A percentile compares a stretch with the other conserved stretches of the same genome.
These are phyloP conservation scores for Suillus fuscotomentosus DNA, from an alignment of 768 basidiomycete species.

Conservation along the genomic window DNA sequence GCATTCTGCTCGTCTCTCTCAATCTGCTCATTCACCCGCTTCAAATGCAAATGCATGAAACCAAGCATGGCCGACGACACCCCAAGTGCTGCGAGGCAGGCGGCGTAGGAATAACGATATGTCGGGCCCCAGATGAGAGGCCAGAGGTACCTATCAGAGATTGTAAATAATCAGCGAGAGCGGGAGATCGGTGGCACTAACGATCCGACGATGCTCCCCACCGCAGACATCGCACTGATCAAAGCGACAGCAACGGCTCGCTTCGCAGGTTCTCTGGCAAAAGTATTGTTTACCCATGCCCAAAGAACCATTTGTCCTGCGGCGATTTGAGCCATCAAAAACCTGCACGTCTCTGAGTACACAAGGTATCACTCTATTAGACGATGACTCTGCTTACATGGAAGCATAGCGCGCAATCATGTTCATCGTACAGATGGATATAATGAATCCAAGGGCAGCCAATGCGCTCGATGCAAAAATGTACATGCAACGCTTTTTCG, in stretches of 20 bases:
- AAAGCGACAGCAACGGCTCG: slow-evolving; percentile 80
- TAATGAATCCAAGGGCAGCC: slow-evolving; percentile 63
- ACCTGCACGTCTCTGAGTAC: slow-evolving; percentile 35
- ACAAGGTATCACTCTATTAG: not conserved
- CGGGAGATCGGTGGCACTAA: slow-evolving; percentile 37
- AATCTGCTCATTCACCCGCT: slow-evolving; percentile 34
- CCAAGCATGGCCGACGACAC: slow-evolving; percentile 47
- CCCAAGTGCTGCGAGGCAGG: slow-evolving; percentile 60
- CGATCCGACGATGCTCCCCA: slow-evolving; percentile 80
- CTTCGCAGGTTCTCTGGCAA: slow-evolving; percentile 81
- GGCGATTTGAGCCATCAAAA: slow-evolving; percentile 70
- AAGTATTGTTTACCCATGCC: slow-evolving; percentile 44
- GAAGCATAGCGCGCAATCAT: slow-evolving; percentile 59
- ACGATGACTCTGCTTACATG: slow-evolving; percentile 37
- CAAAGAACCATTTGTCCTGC: slow-evolving; percentile 61
- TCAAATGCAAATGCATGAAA: slow-evolving; percentile 41
- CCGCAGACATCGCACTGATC: slow-evolving; percentile 74
- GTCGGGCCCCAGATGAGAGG: slow-evolving; percentile 63
- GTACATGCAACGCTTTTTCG: slow-evolving; percentile 67
- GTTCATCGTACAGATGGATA: slow-evolving; percentile 61
- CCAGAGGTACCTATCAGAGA: slow-evolving; percentile 51
- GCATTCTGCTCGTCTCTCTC: slow-evolving; percentile 32
- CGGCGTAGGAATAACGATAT: slow-evolving; percentile 64
- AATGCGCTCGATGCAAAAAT: slow-evolving; percentile 48
- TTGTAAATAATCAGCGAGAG: not conserved